These are phyloP conservation scores for Heracleum sosnowskyi DNA, from an alignment of 129 eudicot species.

Conservation along the genomic window DNA sequence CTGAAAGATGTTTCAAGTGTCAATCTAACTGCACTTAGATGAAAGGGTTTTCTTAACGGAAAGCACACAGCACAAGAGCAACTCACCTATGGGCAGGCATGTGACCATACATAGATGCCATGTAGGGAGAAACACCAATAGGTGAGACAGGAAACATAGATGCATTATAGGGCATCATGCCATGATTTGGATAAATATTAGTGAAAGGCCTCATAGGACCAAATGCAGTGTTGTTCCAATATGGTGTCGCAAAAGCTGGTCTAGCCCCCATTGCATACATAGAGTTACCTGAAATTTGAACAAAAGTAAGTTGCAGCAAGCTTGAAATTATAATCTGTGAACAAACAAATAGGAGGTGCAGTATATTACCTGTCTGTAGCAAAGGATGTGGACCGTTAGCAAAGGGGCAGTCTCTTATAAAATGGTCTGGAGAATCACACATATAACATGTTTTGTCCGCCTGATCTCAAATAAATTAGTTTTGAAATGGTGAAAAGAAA, in stretches of 20 bases:
- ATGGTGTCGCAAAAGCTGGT: slow-evolving; percentile 46
- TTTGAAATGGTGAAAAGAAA: not conserved
- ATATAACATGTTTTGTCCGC: slow-evolving; percentile 56
- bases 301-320: not conserved
- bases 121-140: slow-evolving; percentile 44
- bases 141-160: slow-evolving; percentile 48
- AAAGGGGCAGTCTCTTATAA: slow-evolving; percentile 70
- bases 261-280: slow-evolving; percentile 40
- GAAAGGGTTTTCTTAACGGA: not conserved
- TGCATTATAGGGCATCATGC: slow-evolving; percentile 57
- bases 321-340: not conserved
- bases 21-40: not conserved
- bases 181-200: slow-evolving; percentile 60
- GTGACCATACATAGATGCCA: slow-evolving; percentile 42
- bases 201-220: slow-evolving; percentile 48
- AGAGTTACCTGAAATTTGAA: slow-evolving; percentile 35
- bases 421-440: slow-evolving; percentile 83
- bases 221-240: slow-evolving; percentile 51
- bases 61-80: not conserved
- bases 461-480: slow-evolving; percentile 29
- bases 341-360: slow-evolving; percentile 7
- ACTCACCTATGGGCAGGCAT: slow-evolving; percentile 48
- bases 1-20: slow-evolving; percentile 22
- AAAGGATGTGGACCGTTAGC: slow-evolving; percentile 32
- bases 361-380: slow-evolving; percentile 39